phyloP scores from a whole-genome alignment of 2,329 filamentous ascomycete genomes.

The Alternaria rosae region DNA sequence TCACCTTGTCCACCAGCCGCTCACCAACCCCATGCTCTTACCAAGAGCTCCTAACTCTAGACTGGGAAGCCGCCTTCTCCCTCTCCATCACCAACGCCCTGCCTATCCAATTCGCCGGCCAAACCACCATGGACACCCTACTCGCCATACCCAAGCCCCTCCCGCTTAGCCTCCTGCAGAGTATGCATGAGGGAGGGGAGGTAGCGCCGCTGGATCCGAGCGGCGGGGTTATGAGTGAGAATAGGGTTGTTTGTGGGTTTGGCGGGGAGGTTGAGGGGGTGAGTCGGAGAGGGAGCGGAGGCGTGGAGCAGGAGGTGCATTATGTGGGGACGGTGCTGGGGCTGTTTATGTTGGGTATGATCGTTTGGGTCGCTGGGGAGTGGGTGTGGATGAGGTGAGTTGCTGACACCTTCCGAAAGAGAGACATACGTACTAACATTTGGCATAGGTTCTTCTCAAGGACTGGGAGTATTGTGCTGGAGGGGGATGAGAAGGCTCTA shows the following conservation, averaged over 20 bases:
- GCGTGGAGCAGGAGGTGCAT: slow-evolving; percentile 15
- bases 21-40: slow-evolving; percentile 30
- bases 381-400: slow-evolving; percentile 33
- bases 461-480: slow-evolving; percentile 26
- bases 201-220: slow-evolving; percentile 12
- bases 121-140: slow-evolving; percentile 27
- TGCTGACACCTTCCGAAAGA: no score
- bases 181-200: slow-evolving; percentile 19
- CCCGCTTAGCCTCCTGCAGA: slow-evolving; percentile 26
- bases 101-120: slow-evolving; percentile 34
- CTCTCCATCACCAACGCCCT: slow-evolving; percentile 32
- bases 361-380: slow-evolving; percentile 26
- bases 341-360: slow-evolving; percentile 25
- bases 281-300: neutral
- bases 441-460: slow-evolving; percentile 14
- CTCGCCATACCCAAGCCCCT: slow-evolving; percentile 27
- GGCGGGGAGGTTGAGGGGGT: slow-evolving; percentile 31
- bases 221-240: slow-evolving; percentile 19
- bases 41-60: slow-evolving; percentile 27
- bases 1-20: slow-evolving; percentile 30
- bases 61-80: slow-evolving; percentile 33
- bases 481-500: slow-evolving; percentile 32
- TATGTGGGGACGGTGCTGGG: slow-evolving; percentile 29
- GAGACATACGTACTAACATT: slow-evolving; percentile 4
- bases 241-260: slow-evolving; percentile 36